phyloP scores from a whole-genome alignment of 176 grass and related monocot species.

The Hsuehochloa calcarea region DNA sequence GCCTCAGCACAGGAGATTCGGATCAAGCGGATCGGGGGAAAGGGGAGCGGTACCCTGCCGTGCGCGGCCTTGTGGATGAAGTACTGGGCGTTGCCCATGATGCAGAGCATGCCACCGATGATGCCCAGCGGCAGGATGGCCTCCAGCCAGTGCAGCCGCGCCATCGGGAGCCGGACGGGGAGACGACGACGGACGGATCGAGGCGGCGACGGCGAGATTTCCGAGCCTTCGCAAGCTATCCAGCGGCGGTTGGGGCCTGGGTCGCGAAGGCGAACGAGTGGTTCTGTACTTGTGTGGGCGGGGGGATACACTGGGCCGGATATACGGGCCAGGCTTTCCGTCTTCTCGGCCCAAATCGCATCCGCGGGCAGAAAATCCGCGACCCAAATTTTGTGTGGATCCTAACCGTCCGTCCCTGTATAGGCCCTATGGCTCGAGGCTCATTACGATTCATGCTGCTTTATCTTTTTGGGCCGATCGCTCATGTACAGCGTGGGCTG shows the following conservation, averaged over 20 bases:
- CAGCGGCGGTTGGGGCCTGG: not conserved
- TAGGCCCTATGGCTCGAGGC: no score
- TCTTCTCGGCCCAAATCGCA: not conserved
- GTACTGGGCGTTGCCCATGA: slow-evolving; percentile 98
- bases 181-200: not conserved
- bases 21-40: not conserved
- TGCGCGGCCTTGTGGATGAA: slow-evolving; percentile 93
- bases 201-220: slow-evolving; percentile 26
- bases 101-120: slow-evolving; percentile 95
- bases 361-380: no score
- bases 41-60: slow-evolving; percentile 53
- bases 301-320: not conserved
- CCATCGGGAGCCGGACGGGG: slow-evolving; percentile 42
- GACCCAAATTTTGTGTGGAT: not conserved
- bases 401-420: not conserved
- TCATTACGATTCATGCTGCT: no score
- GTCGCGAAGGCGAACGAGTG: not conserved
- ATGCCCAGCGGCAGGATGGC: slow-evolving; percentile 88
- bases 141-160: slow-evolving; percentile 82
- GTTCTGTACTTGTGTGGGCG: slow-evolving; percentile 1
- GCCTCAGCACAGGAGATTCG: slow-evolving; percentile 3
- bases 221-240: not conserved
- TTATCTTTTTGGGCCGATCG: no score
- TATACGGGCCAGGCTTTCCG: not conserved
- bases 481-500: no score